Evolutionary conservation across 305 asterid genomes (phyloP).

Genomic region (Fraxinus baroniana): DNA sequence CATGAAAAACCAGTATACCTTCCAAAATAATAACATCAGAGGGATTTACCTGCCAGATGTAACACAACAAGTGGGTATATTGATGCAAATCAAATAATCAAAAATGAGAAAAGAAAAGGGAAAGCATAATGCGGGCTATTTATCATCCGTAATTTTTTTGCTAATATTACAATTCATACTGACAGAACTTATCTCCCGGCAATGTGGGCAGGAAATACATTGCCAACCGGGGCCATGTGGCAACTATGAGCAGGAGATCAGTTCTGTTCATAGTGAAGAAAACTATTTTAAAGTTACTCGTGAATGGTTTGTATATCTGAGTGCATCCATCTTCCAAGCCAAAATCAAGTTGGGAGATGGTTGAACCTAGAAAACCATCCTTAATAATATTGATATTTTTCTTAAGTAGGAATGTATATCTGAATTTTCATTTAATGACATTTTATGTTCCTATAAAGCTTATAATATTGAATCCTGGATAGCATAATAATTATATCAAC

Average conservation of each 20-base stretch:
- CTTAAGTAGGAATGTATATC: neutral
- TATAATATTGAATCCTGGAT: neutral
- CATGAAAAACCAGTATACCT: slow-evolving; percentile 96
- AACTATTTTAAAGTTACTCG: neutral
- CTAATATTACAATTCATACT: neutral
- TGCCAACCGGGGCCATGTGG: no score
- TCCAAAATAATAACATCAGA: slow-evolving; percentile 94
- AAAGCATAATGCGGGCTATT: neutral
- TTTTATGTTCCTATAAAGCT: neutral
- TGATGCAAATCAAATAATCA: neutral
- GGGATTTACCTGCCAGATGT: slow-evolving; percentile 78
- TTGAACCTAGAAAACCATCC: neutral
- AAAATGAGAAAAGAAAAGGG: neutral
- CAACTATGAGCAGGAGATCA: no score
- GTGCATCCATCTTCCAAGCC: neutral
- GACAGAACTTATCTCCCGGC: no score
- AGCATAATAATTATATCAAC: neutral
- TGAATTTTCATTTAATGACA: neutral
- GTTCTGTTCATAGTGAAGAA: neutral
- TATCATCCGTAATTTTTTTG: neutral
- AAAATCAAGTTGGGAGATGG: neutral
- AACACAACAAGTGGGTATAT: neutral
- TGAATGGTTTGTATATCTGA: neutral
- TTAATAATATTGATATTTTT: neutral
- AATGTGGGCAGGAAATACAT: no score